Evolutionary conservation across 768 basidiomycete species (phyloP).

Genomic region (Pisolithus microcarpus): DNA sequence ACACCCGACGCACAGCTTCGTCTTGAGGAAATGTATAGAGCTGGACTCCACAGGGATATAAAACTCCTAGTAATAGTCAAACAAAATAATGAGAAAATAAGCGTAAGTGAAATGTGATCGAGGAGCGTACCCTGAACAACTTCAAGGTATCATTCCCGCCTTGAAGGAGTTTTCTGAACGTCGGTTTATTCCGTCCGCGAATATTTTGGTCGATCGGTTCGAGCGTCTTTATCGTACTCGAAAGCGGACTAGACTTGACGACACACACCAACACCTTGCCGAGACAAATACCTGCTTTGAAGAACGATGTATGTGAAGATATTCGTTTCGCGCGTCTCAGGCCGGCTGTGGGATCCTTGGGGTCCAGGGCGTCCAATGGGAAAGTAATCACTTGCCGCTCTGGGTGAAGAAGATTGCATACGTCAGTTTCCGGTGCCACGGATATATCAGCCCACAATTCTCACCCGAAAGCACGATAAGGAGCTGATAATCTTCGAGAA

Average conservation of each 20-base stretch:
- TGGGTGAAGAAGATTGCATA: constrained; percentile 20
- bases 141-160: constrained; percentile 92
- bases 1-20: constrained; percentile 94
- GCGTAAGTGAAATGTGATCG: neutral
- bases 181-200: constrained; percentile 74
- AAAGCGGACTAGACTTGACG: constrained; percentile 90
- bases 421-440: neutral
- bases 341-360: constrained; percentile 83
- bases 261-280: constrained; percentile 91
- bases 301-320: constrained; percentile 93
- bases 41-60: constrained; percentile 97
- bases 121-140: constrained; percentile 69
- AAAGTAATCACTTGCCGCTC: constrained; percentile 96
- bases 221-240: constrained; percentile 94
- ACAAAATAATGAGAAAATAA: neutral
- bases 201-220: constrained; percentile 91
- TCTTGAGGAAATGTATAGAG: constrained; percentile 96
- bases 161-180: constrained; percentile 91
- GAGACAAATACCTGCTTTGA: constrained; percentile 92
- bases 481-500: constrained; percentile 92
- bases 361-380: constrained; percentile 87
- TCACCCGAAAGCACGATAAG: constrained; percentile 95
- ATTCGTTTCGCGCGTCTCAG: constrained; percentile 92
- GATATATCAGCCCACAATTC: neutral
- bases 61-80: constrained; percentile 62